These are phyloP conservation scores for Symbiotaphrina buchneri DNA, from an alignment of 495 filamentous ascomycete genomes.

Conservation along the genomic window DNA sequence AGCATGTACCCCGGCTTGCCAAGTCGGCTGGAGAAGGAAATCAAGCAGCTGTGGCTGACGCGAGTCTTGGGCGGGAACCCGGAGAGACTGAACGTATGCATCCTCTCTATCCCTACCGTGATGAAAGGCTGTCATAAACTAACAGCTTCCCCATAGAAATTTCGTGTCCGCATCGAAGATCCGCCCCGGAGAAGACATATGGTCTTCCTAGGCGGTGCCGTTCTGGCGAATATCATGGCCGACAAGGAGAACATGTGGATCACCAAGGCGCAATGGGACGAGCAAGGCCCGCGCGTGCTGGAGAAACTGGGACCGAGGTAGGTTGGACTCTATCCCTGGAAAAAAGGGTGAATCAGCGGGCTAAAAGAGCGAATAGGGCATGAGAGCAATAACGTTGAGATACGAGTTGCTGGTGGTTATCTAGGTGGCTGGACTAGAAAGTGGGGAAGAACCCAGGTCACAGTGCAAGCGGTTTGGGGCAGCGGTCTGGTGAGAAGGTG, in stretches of 20 bases:
- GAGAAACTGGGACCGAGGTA: constrained; percentile 77
- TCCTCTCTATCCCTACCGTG: constrained; percentile 1
- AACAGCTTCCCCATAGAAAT: constrained; percentile 39
- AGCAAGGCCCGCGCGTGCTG: constrained; percentile 63
- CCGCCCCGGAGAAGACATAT: constrained; percentile 90
- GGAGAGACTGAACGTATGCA: constrained; percentile 57
- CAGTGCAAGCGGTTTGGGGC: too few relatives aligned
- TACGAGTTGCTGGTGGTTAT: too few relatives aligned
- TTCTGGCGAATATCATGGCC: constrained; percentile 95
- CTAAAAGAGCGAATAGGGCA: too few relatives aligned
- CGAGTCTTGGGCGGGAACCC: constrained; percentile 74
- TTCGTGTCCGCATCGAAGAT: constrained; percentile 98
- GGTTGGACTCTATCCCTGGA: too few relatives aligned
- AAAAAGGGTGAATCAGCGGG: too few relatives aligned
- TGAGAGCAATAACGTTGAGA: too few relatives aligned
- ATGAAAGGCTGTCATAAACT: constrained; percentile 4
- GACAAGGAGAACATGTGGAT: constrained; percentile 99
- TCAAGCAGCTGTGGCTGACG: constrained; percentile 97
- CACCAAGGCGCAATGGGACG: constrained; percentile 85
- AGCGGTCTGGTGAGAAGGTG: too few relatives aligned
- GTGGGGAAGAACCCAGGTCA: too few relatives aligned
- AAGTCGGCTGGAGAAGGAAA: constrained; percentile 85
- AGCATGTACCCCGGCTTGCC: constrained; percentile 98
- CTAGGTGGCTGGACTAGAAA: too few relatives aligned
- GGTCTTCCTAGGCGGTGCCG: constrained; percentile 95